Percentiles rank a stretch among this genome's conserved stretches.
Conservation (phyloP, 78 protist species). For the Chrysochromulina parva region DNA sequence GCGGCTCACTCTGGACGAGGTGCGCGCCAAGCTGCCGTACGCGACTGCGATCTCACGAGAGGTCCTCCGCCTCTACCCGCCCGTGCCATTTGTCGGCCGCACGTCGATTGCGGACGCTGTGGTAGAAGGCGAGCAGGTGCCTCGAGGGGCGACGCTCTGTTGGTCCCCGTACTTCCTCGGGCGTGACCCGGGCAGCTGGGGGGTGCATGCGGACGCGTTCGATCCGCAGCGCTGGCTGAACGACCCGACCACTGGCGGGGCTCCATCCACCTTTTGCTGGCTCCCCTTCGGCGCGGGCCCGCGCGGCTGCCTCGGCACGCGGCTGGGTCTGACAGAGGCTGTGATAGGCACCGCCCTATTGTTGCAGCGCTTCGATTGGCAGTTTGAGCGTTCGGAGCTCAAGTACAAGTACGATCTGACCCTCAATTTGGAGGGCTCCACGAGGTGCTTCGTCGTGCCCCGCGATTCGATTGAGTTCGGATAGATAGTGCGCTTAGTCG, state of each 20-base stretch:
- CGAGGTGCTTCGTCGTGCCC: no score
- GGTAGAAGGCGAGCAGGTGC: neutral
- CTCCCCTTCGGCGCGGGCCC: constrained; percentile 16
- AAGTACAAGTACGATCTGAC: neutral
- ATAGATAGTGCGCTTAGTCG: no score
- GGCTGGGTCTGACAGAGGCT: neutral
- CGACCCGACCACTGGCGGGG: neutral
- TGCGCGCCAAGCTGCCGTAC: neutral
- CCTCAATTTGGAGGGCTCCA: neutral
- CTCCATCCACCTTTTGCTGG: neutral
- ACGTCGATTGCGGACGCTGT: neutral
- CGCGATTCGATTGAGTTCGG: no score
- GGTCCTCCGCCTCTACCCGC: constrained; percentile 23
- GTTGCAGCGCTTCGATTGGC: neutral
- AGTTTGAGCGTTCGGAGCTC: neutral
- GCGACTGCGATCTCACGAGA: neutral
- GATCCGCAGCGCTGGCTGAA: neutral
- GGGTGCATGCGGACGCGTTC: neutral
- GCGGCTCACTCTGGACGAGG: neutral
- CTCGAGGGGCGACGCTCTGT: neutral
- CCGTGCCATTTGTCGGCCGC: constrained; percentile 14
- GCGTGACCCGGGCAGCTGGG: neutral
- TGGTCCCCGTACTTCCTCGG: constrained; percentile 3
- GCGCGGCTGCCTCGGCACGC: constrained; percentile 16
- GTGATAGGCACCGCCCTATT: neutral